These are phyloP conservation scores for Termitomyces sp. DNA, from an alignment of 768 basidiomycete species.

Conservation along the genomic window DNA sequence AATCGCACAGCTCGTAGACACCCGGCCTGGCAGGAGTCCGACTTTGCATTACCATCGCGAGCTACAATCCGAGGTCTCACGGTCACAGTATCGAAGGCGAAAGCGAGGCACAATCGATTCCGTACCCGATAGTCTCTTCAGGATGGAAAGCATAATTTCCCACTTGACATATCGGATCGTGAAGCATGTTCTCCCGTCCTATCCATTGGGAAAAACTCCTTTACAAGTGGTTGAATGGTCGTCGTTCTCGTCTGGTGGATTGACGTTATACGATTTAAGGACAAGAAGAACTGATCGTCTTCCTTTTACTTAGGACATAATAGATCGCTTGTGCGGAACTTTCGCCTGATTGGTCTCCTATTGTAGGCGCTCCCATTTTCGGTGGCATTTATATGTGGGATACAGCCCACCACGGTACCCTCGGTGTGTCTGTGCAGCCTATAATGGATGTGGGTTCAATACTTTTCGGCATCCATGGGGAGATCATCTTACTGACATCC, in stretches of 20 bases:
- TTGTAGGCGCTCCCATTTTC: neutral
- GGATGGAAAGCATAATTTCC: neutral
- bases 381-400: neutral
- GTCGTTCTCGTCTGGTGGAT: neutral
- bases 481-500: neutral
- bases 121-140: neutral
- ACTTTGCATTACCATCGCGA: neutral
- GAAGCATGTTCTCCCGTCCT: neutral
- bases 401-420: neutral
- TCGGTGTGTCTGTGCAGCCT: neutral
- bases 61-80: too few relatives aligned
- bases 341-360: neutral
- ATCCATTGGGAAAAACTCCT: neutral
- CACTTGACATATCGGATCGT: neutral
- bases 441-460: neutral
- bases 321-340: neutral
- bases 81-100: too few relatives aligned
- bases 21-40: neutral
- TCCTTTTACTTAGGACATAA: neutral
- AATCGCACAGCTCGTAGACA: neutral
- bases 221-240: neutral
- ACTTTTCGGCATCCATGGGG: neutral
- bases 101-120: neutral
- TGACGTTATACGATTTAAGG: neutral
- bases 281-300: neutral